phyloP scores from a whole-genome alignment of 495 filamentous ascomycete genomes.

The Xylaria scruposa region DNA sequence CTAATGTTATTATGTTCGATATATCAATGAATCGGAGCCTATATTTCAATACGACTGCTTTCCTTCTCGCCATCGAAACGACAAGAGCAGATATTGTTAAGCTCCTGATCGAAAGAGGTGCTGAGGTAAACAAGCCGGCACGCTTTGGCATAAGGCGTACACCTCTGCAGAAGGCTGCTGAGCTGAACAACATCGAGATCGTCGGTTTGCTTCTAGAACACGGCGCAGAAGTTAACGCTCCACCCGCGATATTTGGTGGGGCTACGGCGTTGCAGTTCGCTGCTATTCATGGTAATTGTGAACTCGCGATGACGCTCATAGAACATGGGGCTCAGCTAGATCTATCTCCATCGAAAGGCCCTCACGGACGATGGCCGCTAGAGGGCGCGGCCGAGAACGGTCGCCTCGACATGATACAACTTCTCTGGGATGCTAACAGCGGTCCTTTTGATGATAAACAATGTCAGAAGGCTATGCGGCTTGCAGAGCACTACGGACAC shows the following conservation, averaged over 20 bases:
- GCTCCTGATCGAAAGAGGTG: background rate
- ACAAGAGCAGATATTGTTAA: background rate
- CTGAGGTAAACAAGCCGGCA: background rate
- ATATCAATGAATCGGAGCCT: too few species aligned
- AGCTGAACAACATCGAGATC: background rate
- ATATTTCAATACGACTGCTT: too few species aligned
- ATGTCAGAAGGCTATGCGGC: constrained; percentile 29
- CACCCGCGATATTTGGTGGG: background rate
- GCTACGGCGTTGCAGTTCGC: constrained; percentile 1
- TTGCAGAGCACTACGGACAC: constrained; percentile 17
- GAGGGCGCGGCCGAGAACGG: constrained; percentile 32
- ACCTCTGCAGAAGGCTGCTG: background rate
- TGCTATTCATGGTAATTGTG: background rate
- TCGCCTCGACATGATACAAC: constrained; percentile 32
- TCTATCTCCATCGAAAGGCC: background rate
- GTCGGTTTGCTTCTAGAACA: background rate
- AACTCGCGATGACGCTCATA: background rate
- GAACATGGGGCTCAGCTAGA: background rate
- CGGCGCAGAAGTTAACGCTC: background rate
- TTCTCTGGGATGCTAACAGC: constrained; percentile 19
- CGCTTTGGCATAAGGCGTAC: background rate
- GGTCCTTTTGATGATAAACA: constrained; percentile 24
- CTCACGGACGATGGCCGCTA: constrained; percentile 28
- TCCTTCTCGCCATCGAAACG: background rate
- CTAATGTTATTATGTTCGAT: too few species aligned